phyloP scores from a whole-genome alignment of 768 basidiomycete genomes.

The Aureoboletus auriporus region DNA sequence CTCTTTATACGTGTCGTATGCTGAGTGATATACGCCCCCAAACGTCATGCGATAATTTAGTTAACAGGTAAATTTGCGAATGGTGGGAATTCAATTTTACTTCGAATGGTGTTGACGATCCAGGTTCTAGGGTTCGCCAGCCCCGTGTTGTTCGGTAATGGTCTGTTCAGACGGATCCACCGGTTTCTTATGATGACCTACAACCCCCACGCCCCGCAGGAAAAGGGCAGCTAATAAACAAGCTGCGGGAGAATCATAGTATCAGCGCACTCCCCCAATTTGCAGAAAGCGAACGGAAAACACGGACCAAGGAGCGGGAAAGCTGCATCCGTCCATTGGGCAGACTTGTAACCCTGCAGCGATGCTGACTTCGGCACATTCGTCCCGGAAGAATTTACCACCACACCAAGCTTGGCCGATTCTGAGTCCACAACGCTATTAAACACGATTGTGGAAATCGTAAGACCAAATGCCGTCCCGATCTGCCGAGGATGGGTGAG shows the following conservation, averaged over 20 bases:
- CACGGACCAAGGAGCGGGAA: constrained; percentile 55
- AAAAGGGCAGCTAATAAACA: constrained; percentile 33
- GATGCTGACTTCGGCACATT: constrained; percentile 35
- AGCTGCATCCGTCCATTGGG: constrained; percentile 61
- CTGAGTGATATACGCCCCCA: neutral
- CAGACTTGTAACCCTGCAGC: constrained; percentile 55
- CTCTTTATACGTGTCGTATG: constrained; percentile 4
- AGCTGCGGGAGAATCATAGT: constrained; percentile 10
- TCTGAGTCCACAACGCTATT: constrained; percentile 43
- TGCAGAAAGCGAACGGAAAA: neutral
- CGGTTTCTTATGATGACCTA: constrained; percentile 26
- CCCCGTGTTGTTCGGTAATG: constrained; percentile 7
- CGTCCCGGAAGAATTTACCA: constrained; percentile 21
- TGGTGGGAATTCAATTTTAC: neutral
- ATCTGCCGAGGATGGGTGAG: constrained; percentile 35
- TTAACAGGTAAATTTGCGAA: neutral
- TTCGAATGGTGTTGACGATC: neutral
- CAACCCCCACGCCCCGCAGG: constrained; percentile 38
- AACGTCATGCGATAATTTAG: constrained; percentile 1
- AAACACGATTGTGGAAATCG: constrained; percentile 69
- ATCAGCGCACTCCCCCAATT: neutral
- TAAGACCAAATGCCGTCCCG: constrained; percentile 66
- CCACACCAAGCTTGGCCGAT: constrained; percentile 30
- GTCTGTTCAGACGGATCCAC: constrained; percentile 22
- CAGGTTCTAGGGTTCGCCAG: constrained; percentile 4